Conservation (phyloP, 176 grass and related monocot species). For the Raddia distichophylla region DNA sequence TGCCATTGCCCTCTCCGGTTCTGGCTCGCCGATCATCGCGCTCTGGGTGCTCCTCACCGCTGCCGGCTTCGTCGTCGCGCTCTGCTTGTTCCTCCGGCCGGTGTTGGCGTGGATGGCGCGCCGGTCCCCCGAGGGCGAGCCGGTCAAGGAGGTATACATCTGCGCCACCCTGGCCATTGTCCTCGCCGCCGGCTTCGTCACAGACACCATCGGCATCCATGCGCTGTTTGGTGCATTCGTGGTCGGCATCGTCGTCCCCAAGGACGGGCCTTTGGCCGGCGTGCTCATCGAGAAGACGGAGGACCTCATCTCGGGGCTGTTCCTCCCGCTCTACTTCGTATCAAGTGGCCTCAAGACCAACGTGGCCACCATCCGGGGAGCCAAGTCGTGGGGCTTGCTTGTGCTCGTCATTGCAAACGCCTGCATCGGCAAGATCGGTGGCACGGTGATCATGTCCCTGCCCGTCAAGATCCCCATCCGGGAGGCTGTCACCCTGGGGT, state of each 20-base stretch:
- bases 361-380: conserved; percentile 68
- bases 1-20: conserved; percentile 61
- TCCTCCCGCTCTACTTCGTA: conserved; percentile 86
- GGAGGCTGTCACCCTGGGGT: conserved; percentile 62
- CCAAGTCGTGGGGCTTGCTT: conserved; percentile 66
- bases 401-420: conserved; percentile 72
- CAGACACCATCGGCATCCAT: conserved; percentile 73
- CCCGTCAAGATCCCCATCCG: conserved; percentile 46
- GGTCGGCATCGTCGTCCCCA: conserved; percentile 67
- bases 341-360: conserved; percentile 79
- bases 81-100: conserved; percentile 42
- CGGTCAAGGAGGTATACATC: conserved; percentile 59
- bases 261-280: conserved; percentile 68
- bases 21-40: conserved; percentile 52
- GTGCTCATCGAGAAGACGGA: conserved; percentile 73
- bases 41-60: conserved; percentile 71
- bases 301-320: conserved; percentile 70
- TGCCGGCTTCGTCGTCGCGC: conserved; percentile 38
- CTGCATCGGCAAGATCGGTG: conserved; percentile 72
- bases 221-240: conserved; percentile 72
- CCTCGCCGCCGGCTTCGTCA: conserved; percentile 62
- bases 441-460: conserved; percentile 46
- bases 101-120: conserved; percentile 54
- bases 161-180: conserved; percentile 60
- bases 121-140: conserved; percentile 56